Evolutionary conservation across 2,329 filamentous ascomycete genomes (phyloP).

Genomic region (Elsinoe australis): DNA sequence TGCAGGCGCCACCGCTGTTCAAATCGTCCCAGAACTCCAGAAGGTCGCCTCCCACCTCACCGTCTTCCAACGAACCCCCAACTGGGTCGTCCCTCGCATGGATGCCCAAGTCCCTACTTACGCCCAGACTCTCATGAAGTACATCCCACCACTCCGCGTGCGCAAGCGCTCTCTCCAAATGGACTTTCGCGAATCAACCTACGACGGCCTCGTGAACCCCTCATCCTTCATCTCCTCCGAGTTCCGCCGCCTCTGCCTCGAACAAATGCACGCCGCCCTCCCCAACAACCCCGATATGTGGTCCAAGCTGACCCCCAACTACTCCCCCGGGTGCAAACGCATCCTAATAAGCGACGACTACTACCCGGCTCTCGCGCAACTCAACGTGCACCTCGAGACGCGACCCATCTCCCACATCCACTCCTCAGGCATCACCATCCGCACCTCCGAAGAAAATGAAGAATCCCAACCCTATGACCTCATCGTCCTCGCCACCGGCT

Average conservation of each 20-base stretch:
- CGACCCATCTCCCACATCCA: conserved; percentile 42
- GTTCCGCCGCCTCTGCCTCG: conserved; percentile 33
- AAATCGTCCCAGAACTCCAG: conserved; percentile 52
- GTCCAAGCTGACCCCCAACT: conserved; percentile 47
- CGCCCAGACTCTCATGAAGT: conserved; percentile 40
- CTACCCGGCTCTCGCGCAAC: conserved; percentile 42
- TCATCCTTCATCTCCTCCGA: conserved; percentile 35
- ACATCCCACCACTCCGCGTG: conserved; percentile 45
- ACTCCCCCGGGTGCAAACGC: conserved; percentile 49
- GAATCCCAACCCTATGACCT: conserved; percentile 42
- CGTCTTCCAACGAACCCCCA: conserved; percentile 52
- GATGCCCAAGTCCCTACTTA: conserved; percentile 42
- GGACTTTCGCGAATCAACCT: conserved; percentile 47
- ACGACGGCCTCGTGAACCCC: conserved; percentile 39
- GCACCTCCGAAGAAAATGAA: conserved; percentile 26
- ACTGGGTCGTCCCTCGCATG: conserved; percentile 50
- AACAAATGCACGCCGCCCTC: conserved; percentile 41
- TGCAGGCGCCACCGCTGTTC: conserved; percentile 48
- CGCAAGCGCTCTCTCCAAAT: conserved; percentile 46
- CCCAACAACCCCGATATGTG: conserved; percentile 44
- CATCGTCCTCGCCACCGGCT: conserved; percentile 52
- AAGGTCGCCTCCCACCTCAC: conserved; percentile 44
- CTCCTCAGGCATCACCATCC: conserved; percentile 41
- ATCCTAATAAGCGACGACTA: conserved; percentile 51
- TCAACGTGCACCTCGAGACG: conserved; percentile 48